Evolutionary conservation across 2,329 filamentous ascomycete species (phyloP), one percentile per base, ranked within the genome.

Genomic region (Colletotrichum liaoningense): DNA sequence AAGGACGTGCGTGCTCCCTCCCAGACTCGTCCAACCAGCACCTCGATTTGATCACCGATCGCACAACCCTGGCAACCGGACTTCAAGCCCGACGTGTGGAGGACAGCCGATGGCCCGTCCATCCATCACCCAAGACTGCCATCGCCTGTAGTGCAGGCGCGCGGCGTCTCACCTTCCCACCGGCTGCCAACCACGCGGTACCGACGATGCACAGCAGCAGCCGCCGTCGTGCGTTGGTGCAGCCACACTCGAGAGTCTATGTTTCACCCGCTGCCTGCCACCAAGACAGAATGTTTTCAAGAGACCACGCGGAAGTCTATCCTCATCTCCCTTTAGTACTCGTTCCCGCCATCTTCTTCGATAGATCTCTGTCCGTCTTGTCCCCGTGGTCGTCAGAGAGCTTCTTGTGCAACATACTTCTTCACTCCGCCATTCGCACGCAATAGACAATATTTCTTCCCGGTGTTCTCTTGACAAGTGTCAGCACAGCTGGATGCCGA

Each of bases 31-130:
- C 62, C 54, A 63, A 28, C 58, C 52, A 56, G 33, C 65, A 42
- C 28, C 28, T 60, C 67, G 66, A 73, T 62, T 73, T 26, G 49
- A 73, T 62, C 60, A 38, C 67, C 67, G 60, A 70, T 73, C 71
- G 67, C 49, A 73, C 60, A 66, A 70, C 71, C 71, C 71, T 30
- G 49, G 71, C 71, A 73, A 73, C 71, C 71, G 35, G 67, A 46
- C 55, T 59, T 69, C 42, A 19, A 49, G 19, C 19, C 42, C 42
- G 42, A 22, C 19, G 38, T 42, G 69, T 55, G 65, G 65, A 69
- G 67, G 60, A 67, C 24, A 62, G 24, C 69, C 63, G 57, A 35
- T 33, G 46, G 63, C 22, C 30, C 35, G 33, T 30, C 59, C 62
- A 63, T 26, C 26, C 60, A 42, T 46, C 33, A 6, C 38, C 38